Conservation (phyloP, 306 rosid genomes). For the Herpetospermum pedunculosum region DNA sequence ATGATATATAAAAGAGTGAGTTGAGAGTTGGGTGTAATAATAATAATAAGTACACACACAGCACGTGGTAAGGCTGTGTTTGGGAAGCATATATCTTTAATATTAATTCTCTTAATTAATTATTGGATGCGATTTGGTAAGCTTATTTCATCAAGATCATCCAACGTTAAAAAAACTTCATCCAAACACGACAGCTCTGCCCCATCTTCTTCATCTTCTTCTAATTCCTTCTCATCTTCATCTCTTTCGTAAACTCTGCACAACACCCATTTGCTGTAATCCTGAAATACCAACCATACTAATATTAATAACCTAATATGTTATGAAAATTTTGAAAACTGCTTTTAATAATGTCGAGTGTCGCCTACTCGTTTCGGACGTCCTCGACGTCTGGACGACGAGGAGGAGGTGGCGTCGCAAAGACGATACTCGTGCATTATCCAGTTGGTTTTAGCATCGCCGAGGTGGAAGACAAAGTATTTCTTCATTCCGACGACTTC, state of each 20-base stretch:
- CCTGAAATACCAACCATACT: slow-evolving; percentile 31
- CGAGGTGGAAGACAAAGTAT: slow-evolving; percentile 43
- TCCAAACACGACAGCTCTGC: slow-evolving; percentile 85
- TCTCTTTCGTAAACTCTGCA: slow-evolving; percentile 60
- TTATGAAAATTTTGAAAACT: too few relatives aligned
- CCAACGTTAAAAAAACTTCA: slow-evolving; percentile 87
- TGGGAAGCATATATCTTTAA: not conserved
- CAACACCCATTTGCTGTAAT: slow-evolving; percentile 48
- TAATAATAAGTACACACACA: not conserved
- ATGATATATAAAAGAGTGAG: too few relatives aligned
- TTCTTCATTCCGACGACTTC: slow-evolving; percentile 65
- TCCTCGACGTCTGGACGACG: slow-evolving; percentile 47
- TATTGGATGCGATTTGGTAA: slow-evolving; percentile 42
- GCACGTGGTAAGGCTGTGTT: not conserved
- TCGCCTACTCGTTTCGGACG: slow-evolving; percentile 40
- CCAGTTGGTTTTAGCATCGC: slow-evolving; percentile 74
- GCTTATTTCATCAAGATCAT: slow-evolving; percentile 92
- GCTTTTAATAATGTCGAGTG: not conserved
- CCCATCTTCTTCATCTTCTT: slow-evolving; percentile 43
- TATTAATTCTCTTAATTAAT: not conserved
- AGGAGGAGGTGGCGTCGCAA: slow-evolving; percentile 14
- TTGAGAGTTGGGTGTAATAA: too few relatives aligned
- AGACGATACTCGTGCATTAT: slow-evolving; percentile 82
- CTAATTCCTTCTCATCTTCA: slow-evolving; percentile 21
- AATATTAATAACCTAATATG: too few relatives aligned